Percentiles rank a stretch among this genome's conserved stretches.
Conservation (phyloP, 306 rosid species). For the Quercus suber region DNA sequence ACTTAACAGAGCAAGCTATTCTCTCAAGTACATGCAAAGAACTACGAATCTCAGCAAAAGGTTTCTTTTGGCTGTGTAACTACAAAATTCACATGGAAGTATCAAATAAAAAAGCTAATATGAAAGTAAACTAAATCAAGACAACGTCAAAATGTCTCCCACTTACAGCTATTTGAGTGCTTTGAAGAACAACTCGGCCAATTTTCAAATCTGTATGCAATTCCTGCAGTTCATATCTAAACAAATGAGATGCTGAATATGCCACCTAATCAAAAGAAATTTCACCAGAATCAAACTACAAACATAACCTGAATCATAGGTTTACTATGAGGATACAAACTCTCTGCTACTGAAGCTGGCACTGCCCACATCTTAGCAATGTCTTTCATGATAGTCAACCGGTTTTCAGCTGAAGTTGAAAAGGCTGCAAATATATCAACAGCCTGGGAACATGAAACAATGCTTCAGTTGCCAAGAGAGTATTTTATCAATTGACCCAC, state of each 20-base stretch:
- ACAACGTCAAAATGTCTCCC: constrained; percentile 5
- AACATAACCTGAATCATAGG: constrained; percentile 67
- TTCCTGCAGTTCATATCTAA: constrained; percentile 52
- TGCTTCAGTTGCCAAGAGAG: neutral
- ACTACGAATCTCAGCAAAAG: constrained; percentile 76
- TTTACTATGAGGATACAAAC: constrained; percentile 64
- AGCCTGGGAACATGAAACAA: constrained; percentile 55
- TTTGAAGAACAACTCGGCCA: constrained; percentile 69
- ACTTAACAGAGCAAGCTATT: constrained; percentile 77
- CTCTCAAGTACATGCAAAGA: constrained; percentile 76
- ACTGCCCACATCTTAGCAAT: constrained; percentile 67
- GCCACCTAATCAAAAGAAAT: constrained; percentile 11
- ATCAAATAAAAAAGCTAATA: constrained; percentile 15
- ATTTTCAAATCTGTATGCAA: constrained; percentile 45
- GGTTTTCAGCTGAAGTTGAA: constrained; percentile 55
- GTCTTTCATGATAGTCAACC: constrained; percentile 64
- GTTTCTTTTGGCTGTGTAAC: constrained; percentile 33
- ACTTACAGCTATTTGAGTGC: constrained; percentile 52
- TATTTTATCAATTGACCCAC: too few species aligned
- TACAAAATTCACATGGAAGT: constrained; percentile 40
- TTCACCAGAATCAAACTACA: neutral
- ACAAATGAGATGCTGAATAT: constrained; percentile 32
- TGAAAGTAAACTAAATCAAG: neutral
- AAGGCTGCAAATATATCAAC: constrained; percentile 84
- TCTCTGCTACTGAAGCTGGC: constrained; percentile 50